A percentile compares a stretch with the other conserved stretches of the same genome.
Evolutionary conservation across 2,329 filamentous ascomycete genomes (phyloP).

Genomic region (Colletotrichum cuscutae): DNA sequence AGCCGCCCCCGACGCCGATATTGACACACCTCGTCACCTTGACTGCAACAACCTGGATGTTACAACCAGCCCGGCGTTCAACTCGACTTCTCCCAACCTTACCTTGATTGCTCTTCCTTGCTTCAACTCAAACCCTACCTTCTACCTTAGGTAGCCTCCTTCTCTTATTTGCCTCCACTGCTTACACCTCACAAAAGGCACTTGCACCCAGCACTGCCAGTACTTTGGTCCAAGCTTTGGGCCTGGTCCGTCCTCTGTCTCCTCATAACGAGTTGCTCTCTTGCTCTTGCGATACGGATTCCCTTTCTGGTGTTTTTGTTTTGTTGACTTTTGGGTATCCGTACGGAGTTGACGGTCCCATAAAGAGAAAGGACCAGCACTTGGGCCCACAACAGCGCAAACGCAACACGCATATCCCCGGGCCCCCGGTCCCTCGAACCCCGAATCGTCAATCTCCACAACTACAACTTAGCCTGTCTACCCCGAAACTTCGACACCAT

Average conservation of each 20-base stretch:
- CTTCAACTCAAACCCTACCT: neutral
- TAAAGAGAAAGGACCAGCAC: neutral
- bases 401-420: neutral
- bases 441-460: slow-evolving; percentile 28
- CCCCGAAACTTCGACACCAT: slow-evolving; percentile 22
- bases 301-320: neutral
- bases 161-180: neutral
- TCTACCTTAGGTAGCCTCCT: neutral
- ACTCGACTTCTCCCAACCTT: neutral
- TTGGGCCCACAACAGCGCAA: neutral
- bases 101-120: neutral
- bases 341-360: neutral
- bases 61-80: neutral
- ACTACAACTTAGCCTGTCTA: slow-evolving; percentile 15
- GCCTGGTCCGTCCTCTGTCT: neutral
- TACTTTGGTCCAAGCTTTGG: neutral
- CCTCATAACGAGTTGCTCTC: neutral
- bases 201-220: neutral
- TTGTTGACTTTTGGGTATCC: neutral
- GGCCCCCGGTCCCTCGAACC: slow-evolving; percentile 6
- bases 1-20: neutral
- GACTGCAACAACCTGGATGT: neutral
- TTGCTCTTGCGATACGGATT: neutral
- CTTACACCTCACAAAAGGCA: neutral
- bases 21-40: neutral